Evolutionary conservation across 2,329 filamentous ascomycete species (phyloP).

Genomic region (Monosporascus sp.): DNA sequence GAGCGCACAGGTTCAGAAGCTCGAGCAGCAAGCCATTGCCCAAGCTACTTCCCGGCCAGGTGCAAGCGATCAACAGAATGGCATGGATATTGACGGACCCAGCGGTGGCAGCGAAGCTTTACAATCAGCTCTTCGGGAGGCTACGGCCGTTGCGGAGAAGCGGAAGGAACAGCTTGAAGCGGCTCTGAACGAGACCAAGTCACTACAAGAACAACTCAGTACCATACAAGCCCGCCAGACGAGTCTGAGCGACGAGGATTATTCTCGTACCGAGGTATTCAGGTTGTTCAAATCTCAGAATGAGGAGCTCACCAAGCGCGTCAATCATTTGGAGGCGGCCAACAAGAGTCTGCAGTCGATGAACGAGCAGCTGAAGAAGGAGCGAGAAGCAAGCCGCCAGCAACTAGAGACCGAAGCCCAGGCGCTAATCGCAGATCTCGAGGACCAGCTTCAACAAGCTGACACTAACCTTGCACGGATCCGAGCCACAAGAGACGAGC

Average conservation of each 20-base stretch:
- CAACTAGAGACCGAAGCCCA: conserved; percentile 79
- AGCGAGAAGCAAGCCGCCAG: conserved; percentile 74
- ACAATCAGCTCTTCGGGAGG: conserved; percentile 71
- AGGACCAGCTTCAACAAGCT: conserved; percentile 72
- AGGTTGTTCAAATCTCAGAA: conserved; percentile 86
- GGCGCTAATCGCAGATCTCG: conserved; percentile 66
- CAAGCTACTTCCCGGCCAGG: conserved; percentile 49
- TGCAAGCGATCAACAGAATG: conserved; percentile 46
- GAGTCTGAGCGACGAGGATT: conserved; percentile 83
- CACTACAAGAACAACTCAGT: conserved; percentile 72
- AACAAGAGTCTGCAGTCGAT: conserved; percentile 83
- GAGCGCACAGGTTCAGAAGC: conserved; percentile 82
- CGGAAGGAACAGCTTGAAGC: conserved; percentile 85
- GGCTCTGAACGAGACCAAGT: conserved; percentile 70
- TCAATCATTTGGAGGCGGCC: conserved; percentile 85
- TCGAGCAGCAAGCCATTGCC: conserved; percentile 82
- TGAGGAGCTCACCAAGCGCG: conserved; percentile 85
- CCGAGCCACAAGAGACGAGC: conserved; percentile 76
- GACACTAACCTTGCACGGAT: conserved; percentile 85
- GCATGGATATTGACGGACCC: conserved; percentile 47
- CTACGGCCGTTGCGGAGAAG: conserved; percentile 68
- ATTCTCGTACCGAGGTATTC: conserved; percentile 86
- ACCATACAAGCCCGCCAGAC: conserved; percentile 63
- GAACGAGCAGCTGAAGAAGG: conserved; percentile 76
- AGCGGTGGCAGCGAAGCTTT: conserved; percentile 59